Percentiles rank a stretch among this genome's conserved stretches.
Evolutionary conservation across 2,329 filamentous ascomycete species (phyloP).

Genomic region (Endoconidiophora polonica): DNA sequence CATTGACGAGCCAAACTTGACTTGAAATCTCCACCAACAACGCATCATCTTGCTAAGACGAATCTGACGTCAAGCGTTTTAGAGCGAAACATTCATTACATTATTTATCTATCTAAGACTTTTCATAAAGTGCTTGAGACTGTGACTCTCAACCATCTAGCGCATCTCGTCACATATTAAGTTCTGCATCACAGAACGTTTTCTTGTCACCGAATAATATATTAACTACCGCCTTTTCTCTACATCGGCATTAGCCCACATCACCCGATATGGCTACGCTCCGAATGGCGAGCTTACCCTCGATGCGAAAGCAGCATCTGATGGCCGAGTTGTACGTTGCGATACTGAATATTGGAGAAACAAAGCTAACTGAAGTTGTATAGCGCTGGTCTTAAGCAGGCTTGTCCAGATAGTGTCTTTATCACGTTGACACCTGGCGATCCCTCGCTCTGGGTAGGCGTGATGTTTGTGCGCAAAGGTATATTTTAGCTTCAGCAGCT

Average conservation of each 20-base stretch:
- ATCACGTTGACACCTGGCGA: slow-evolving; percentile 70
- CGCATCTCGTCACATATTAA: too few species aligned
- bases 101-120: too few species aligned
- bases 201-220: background rate
- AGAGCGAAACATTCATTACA: too few species aligned
- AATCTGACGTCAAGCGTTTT: background rate
- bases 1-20: too few species aligned
- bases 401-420: slow-evolving; percentile 74
- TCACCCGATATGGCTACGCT: slow-evolving; percentile 25
- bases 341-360: background rate
- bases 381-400: slow-evolving; percentile 66
- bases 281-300: slow-evolving; percentile 31
- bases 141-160: too few species aligned
- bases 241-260: background rate
- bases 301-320: slow-evolving; percentile 57
- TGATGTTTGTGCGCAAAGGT: slow-evolving; percentile 84
- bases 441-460: slow-evolving; percentile 71
- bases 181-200: background rate
- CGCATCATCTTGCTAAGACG: background rate
- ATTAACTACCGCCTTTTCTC: background rate
- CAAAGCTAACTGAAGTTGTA: slow-evolving; percentile 1
- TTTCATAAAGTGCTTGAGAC: too few species aligned
- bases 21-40: too few species aligned
- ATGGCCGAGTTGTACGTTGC: slow-evolving; percentile 59
- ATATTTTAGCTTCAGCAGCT: slow-evolving; percentile 15